Base-by-base conservation (phyloP, 2,329 filamentous ascomycete genomes). In the Macrophomina pseudophaseolina region DNA sequence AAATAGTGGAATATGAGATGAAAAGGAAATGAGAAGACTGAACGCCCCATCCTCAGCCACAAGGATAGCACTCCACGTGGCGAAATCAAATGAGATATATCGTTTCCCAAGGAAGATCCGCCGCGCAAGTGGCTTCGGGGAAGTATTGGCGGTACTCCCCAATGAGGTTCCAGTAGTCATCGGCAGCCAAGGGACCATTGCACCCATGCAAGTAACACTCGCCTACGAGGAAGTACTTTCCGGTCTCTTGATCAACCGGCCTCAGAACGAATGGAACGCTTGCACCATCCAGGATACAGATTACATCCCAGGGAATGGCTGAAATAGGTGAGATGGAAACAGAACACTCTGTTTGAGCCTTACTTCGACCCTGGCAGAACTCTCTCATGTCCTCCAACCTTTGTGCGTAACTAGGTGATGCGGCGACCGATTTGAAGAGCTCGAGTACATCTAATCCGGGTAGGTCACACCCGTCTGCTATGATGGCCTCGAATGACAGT, bases 181-280 rank as follows among this genome's bases (percentile, higher is more conserved):
- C 2, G 1, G 9, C 56, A 28, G 32, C 46, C 2, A 2, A 8
- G 4, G 56, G 42, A 1, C 56, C 56, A 30, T 48, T 48, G 2
- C 42, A 48, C 2, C 40, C 56, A 12, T 60, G 56, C 5, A 60
- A 35, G n/a, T 60, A 60, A 28, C 56, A 60, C 6, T 60, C 56
- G 3, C 56, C 56, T 3, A 49, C 14, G 5, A 60, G 56, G 8
- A 12, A 12, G 6, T 32, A 48, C 16, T 6, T 16, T 3, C 11
- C 9, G 3, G 6, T n/a, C 28, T 12, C 16, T 16, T 48, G 16
- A 6, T n/a, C 28, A 3, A 60, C 7, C 2, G 42, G 42, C 7
- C 32, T 28, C 30, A 60, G 6, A 4, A 60, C n/a, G 9, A 60
- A 48, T 0, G 56, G 56, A 4, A 60, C 56, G 16, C 42, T 48